Percentiles rank a stretch among this genome's conserved stretches.
Conservation (phyloP, 768 basidiomycete genomes). For the Astraeus odoratus region DNA sequence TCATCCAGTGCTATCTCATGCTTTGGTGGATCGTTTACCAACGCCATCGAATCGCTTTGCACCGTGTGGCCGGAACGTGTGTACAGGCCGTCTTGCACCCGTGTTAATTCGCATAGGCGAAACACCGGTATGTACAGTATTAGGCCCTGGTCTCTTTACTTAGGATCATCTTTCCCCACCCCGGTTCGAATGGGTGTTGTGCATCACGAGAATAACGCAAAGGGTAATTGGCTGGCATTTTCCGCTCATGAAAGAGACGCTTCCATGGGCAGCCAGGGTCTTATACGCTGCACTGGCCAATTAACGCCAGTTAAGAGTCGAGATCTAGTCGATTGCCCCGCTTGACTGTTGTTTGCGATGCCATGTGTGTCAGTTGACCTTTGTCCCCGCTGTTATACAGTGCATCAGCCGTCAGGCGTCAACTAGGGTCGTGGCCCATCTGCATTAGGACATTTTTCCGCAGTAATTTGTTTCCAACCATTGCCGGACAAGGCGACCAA, state of each 20-base stretch:
- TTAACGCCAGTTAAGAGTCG: neutral
- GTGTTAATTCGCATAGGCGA: slow-evolving; percentile 4
- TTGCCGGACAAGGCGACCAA: slow-evolving; percentile 22
- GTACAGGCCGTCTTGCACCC: slow-evolving; percentile 10
- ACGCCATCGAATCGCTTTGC: slow-evolving; percentile 8
- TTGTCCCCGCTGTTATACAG: neutral
- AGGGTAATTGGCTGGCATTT: slow-evolving; percentile 3
- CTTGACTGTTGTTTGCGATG: slow-evolving; percentile 1
- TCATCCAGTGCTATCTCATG: slow-evolving; percentile 11
- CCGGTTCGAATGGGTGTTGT: too few species aligned
- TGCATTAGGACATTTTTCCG: slow-evolving; percentile 26
- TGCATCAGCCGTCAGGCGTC: neutral
- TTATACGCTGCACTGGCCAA: neutral
- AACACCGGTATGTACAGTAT: slow-evolving; percentile 10
- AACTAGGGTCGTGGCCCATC: slow-evolving; percentile 13
- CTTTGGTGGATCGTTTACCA: slow-evolving; percentile 8
- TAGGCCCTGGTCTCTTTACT: slow-evolving; percentile 7
- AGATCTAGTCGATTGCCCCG: slow-evolving; percentile 1
- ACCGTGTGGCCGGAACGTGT: slow-evolving; percentile 4
- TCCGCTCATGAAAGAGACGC: neutral
- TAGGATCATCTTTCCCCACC: slow-evolving; percentile 14
- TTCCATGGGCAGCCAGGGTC: neutral
- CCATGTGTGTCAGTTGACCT: slow-evolving; percentile 17
- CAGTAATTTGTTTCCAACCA: slow-evolving; percentile 30
- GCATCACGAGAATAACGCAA: too few species aligned